Evolutionary conservation across 2,329 filamentous ascomycete species (phyloP).

Genomic region (Knoxdaviesia capensis): DNA sequence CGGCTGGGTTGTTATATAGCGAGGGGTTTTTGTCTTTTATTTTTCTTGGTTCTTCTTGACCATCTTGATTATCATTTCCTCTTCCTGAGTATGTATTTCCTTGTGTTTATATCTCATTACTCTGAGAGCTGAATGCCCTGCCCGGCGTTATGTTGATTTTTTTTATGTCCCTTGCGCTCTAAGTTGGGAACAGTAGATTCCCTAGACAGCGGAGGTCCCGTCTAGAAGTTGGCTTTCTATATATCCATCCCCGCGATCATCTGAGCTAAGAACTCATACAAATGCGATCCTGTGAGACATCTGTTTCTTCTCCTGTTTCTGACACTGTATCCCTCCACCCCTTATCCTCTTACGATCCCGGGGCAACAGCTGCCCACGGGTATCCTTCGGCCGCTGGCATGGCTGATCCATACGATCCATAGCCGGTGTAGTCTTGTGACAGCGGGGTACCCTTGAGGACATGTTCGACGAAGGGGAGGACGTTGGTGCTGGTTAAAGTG

Average conservation of each 20-base stretch:
- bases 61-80: not conserved
- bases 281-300: too few species aligned
- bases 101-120: constrained; percentile 7
- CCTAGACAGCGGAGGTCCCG: too few species aligned
- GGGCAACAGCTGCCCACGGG: constrained; percentile 21
- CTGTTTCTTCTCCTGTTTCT: too few species aligned
- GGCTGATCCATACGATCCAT: constrained; percentile 21
- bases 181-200: too few species aligned
- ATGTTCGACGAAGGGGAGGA: constrained; percentile 26
- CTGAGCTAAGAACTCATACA: too few species aligned
- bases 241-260: too few species aligned
- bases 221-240: too few species aligned
- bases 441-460: constrained; percentile 23
- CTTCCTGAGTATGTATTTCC: constrained; percentile 1
- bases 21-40: not conserved
- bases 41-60: not conserved
- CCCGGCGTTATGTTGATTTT: too few species aligned
- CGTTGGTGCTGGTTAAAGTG: constrained; percentile 20
- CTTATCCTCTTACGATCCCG: constrained; percentile 4
- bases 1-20: too few species aligned
- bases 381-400: constrained; percentile 24
- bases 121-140: not conserved
- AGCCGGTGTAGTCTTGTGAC: constrained; percentile 22
- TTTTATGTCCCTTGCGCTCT: too few species aligned
- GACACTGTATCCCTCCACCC: too few species aligned